phyloP scores from a whole-genome alignment of 345 rosid genomes.

The Punica granatum region DNA sequence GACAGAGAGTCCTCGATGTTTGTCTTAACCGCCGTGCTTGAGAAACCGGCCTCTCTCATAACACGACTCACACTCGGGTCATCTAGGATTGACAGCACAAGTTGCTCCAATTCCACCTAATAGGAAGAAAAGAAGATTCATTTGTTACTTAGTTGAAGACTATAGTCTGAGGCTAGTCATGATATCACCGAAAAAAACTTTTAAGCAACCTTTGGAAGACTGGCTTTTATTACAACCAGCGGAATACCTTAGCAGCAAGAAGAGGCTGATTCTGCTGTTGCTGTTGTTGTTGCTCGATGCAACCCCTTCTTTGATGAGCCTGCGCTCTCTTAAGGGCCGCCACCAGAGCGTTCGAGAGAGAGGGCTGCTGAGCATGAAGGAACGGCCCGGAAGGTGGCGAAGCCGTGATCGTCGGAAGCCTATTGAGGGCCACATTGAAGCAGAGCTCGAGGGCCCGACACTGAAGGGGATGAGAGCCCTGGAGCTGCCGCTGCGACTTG shows the following conservation, averaged over 20 bases:
- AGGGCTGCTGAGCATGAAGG: slow-evolving; percentile 31
- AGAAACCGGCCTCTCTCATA: slow-evolving; percentile 33
- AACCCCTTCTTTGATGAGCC: slow-evolving; percentile 72
- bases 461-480: slow-evolving; percentile 54
- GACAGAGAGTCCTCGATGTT: slow-evolving; percentile 22
- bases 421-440: slow-evolving; percentile 73
- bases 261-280: slow-evolving; percentile 59
- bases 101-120: slow-evolving; percentile 54
- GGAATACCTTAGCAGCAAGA: slow-evolving; percentile 40
- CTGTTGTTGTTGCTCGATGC: slow-evolving; percentile 32
- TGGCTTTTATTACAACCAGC: too few relatives aligned
- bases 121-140: background rate
- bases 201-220: too few relatives aligned
- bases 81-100: slow-evolving; percentile 61
- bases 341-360: slow-evolving; percentile 63
- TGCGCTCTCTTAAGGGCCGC: slow-evolving; percentile 77
- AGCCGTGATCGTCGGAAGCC: slow-evolving; percentile 45
- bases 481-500: slow-evolving; percentile 40
- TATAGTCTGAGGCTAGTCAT: too few relatives aligned
- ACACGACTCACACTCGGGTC: slow-evolving; percentile 69
- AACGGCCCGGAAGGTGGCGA: slow-evolving; percentile 14
- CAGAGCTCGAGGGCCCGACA: slow-evolving; percentile 70
- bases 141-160: too few relatives aligned
- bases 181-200: too few relatives aligned
- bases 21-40: slow-evolving; percentile 33